Conservation (phyloP, 2,329 filamentous ascomycete species). For the Alternaria novae-zelandiae region DNA sequence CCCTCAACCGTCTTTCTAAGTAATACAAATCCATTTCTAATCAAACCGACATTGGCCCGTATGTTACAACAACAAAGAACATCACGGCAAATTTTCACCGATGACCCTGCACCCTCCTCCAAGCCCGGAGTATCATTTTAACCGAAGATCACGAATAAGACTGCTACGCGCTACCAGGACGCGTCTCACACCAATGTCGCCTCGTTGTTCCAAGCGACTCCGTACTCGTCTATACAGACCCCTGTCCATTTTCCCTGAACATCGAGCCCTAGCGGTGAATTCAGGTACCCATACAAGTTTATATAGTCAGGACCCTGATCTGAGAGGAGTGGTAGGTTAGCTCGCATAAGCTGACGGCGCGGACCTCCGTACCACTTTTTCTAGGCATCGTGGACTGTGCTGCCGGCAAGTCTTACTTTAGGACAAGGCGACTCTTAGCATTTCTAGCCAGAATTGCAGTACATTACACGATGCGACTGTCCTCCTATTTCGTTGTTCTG, state of each 20-base stretch:
- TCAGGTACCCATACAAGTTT: constrained; percentile 1
- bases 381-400: constrained; percentile 17
- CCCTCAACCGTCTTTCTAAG: background rate
- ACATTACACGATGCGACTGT: background rate
- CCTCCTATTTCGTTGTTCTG: background rate
- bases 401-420: background rate
- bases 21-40: background rate
- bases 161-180: background rate
- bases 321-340: background rate
- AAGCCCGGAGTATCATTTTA: background rate
- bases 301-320: background rate
- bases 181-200: background rate
- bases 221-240: constrained; percentile 8
- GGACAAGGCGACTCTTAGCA: background rate
- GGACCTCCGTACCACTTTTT: constrained; percentile 8
- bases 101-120: background rate
- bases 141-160: background rate
- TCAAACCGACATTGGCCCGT: background rate
- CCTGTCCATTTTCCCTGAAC: constrained; percentile 24
- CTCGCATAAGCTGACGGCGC: background rate
- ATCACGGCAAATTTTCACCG: background rate
- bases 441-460: background rate
- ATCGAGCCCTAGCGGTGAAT: constrained; percentile 15
- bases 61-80: background rate
- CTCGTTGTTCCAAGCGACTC: background rate